Evolutionary conservation across 768 basidiomycete genomes (phyloP).

Genomic region (Baorangia bicolor): DNA sequence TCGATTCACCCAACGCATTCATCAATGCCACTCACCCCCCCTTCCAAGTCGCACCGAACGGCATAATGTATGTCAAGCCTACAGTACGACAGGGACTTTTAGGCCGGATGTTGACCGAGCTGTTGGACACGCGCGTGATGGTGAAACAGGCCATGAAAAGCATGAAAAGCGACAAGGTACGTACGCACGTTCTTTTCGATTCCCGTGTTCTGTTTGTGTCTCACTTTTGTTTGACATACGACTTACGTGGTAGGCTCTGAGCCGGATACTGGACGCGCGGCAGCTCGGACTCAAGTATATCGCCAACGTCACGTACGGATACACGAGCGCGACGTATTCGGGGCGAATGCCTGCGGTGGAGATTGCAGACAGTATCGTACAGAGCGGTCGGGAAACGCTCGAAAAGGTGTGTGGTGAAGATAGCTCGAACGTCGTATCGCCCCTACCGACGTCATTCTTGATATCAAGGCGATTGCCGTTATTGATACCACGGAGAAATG

Average conservation of each 20-base stretch:
- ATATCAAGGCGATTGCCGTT: conserved; percentile 68
- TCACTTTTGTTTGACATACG: neutral
- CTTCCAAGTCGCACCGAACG: conserved; percentile 84
- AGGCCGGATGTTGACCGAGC: conserved; percentile 87
- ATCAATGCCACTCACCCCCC: neutral
- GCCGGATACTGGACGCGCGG: conserved; percentile 79
- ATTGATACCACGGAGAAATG: conserved; percentile 80
- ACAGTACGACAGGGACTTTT: conserved; percentile 82
- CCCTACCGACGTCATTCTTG: neutral
- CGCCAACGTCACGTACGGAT: conserved; percentile 93
- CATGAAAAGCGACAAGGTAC: conserved; percentile 70
- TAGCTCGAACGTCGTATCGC: neutral
- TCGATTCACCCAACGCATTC: neutral
- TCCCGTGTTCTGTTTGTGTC: neutral
- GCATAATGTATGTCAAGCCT: conserved; percentile 89
- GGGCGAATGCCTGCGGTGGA: conserved; percentile 99
- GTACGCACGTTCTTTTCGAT: neutral
- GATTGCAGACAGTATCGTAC: conserved; percentile 97
- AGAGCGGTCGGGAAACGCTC: conserved; percentile 91
- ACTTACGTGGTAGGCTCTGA: conserved; percentile 54
- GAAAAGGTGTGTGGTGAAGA: conserved; percentile 64
- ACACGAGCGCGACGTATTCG: conserved; percentile 91
- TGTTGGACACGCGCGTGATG: conserved; percentile 96
- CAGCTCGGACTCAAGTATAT: conserved; percentile 95
- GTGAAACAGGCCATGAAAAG: conserved; percentile 96